A percentile compares a stretch with the other conserved stretches of the same genome.
phyloP scores from a whole-genome alignment of 345 rosid genomes.

The Kandelia obovata region DNA sequence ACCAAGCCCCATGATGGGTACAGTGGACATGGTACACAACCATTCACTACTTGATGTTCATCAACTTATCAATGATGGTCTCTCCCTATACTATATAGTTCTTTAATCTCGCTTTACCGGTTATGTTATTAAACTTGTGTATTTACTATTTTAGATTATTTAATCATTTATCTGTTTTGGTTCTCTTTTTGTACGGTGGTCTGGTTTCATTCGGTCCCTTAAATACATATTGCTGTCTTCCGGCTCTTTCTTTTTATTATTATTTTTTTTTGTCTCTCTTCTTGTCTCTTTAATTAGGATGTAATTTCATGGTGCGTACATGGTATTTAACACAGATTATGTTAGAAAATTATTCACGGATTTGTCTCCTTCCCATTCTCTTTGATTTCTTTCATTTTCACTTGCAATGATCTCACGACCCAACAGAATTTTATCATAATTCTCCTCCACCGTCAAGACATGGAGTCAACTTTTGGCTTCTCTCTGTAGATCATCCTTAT shows the following conservation, averaged over 20 bases:
- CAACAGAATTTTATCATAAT: no score
- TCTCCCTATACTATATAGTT: not conserved
- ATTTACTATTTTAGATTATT: not conserved
- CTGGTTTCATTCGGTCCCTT: slow-evolving; percentile 2
- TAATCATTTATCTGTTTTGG: not conserved
- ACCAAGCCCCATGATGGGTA: slow-evolving; percentile 47
- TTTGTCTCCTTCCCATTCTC: not conserved
- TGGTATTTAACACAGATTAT: not conserved
- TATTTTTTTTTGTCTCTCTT: no score
- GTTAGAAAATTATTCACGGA: not conserved
- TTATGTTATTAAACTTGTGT: no score
- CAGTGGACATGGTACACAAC: slow-evolving; percentile 38
- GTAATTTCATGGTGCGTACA: not conserved
- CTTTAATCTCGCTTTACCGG: slow-evolving; percentile 1
- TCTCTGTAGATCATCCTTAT: no score
- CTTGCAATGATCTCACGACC: no score
- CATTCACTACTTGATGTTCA: slow-evolving; percentile 18
- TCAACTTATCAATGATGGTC: not conserved
- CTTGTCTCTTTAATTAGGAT: not conserved
- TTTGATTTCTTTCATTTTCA: not conserved
- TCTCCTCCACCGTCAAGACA: no score
- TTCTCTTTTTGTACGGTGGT: slow-evolving; percentile 15
- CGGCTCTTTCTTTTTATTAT: not conserved
- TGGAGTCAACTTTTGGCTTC: no score
- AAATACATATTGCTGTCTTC: not conserved